phyloP scores from a whole-genome alignment of 31 red algal genomes.

The Odonthalia washingtoniensis region DNA sequence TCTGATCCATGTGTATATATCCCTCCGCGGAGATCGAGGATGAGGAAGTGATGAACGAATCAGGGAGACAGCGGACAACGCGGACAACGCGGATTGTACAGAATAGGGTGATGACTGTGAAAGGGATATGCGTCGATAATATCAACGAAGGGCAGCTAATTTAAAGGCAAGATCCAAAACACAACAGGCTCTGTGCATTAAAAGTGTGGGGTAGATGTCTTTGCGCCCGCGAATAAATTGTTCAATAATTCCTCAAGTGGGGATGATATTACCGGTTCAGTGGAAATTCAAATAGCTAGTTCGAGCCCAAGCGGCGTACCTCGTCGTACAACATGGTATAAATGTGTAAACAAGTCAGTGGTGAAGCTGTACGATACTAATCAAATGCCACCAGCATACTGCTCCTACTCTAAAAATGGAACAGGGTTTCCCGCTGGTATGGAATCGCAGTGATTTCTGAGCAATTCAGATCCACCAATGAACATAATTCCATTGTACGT shows the following conservation, averaged over 20 bases:
- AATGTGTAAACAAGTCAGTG: background rate
- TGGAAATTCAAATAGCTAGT: background rate
- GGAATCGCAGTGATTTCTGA: no score
- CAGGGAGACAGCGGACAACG: background rate
- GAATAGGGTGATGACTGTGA: background rate
- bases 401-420: slow-evolving; percentile 2
- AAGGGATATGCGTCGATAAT: background rate
- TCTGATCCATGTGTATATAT: background rate
- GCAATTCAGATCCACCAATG: slow-evolving; percentile 31
- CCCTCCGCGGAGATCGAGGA: no score
- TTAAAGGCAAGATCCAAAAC: background rate
- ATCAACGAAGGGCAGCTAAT: background rate
- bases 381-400: slow-evolving; percentile 14
- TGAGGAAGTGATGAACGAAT: no score
- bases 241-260: background rate
- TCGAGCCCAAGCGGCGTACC: background rate
- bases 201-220: background rate
- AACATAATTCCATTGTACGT: slow-evolving; percentile 7
- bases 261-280: background rate
- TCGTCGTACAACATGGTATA: background rate
- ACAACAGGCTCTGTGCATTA: background rate
- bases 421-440: slow-evolving; percentile 31
- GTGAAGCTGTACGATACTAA: background rate
- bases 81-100: background rate
- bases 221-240: background rate